Base-by-base conservation (phyloP, 768 basidiomycete species). In the Neoboletus brunneissimus region DNA sequence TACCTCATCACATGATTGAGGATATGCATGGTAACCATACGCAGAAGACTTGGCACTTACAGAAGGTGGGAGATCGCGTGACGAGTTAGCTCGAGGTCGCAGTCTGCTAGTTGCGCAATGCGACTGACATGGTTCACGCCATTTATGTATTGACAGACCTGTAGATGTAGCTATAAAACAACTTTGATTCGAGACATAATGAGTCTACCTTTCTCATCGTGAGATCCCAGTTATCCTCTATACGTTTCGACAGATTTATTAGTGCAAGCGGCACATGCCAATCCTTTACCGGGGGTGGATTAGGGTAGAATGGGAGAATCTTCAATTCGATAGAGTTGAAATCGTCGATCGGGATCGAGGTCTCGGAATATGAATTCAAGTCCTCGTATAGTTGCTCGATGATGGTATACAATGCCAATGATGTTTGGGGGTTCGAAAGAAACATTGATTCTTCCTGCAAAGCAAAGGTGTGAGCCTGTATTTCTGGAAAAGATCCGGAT, bases 341-440 rank as follows among this genome's bases (percentile, higher is more conserved):
- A 43, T 83, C 82, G 71, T 97, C 91, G 60, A 98, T 86, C 2
- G 83, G 80, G 51, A 99, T 95, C 2, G 91, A 93, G 1, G 96
- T 94, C 74, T 98, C 96, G 1, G 93, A 94, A 73, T 96, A 98
- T 9, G 94, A 95, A 72, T 98, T 98, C 63, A 99, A 75, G 64
- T 99, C 97, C 66, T 98, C 95, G 63, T 94, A 98, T 2, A 99
- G 79, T 66, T 98, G 95, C 72, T 99, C 96, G 22, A 98, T 82
- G 50, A 98, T 91, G 16, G 88, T 82, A 66, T 88, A 82, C 32
- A 94, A 81, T 4, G 84, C 80, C 37, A 81, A 76, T 1, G 86
- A 86, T 4, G 85, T 87, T 43, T 79, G 72, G 0, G 87, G 77
- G 10, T 84, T 85, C 0, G 95, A 96, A 34, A 99, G 78, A 68